These are phyloP conservation scores for Termitomyces sp. DNA, from an alignment of 768 basidiomycete species.

Conservation along the genomic window DNA sequence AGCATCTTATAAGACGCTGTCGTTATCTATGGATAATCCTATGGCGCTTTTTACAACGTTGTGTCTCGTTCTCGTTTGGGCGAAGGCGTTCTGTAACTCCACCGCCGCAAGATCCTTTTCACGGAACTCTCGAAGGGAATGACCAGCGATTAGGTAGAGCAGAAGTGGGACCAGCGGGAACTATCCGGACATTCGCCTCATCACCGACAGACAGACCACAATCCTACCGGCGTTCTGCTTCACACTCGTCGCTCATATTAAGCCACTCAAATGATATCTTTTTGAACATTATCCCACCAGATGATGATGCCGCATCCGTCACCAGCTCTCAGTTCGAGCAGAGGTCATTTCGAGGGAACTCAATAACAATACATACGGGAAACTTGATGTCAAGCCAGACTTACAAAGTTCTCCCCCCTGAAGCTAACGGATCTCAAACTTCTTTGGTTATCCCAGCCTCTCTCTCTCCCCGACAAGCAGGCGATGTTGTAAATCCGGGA, in stretches of 20 bases:
- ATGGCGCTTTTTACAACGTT: neutral
- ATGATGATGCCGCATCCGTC: neutral
- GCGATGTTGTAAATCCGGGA: neutral
- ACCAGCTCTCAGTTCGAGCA: neutral
- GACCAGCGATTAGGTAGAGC: neutral
- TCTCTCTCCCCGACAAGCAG: neutral
- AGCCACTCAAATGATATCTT: neutral
- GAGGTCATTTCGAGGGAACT: neutral
- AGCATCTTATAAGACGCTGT: neutral
- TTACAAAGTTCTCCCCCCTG: neutral
- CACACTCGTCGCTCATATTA: neutral
- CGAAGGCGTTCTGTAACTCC: neutral
- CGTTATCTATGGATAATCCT: neutral
- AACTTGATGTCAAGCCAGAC: slow-evolving; percentile 4
- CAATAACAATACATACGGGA: neutral
- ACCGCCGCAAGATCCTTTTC: neutral
- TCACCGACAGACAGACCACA: neutral
- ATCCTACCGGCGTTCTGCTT: neutral
- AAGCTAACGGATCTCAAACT: neutral
- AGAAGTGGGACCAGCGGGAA: neutral
- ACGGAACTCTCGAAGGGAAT: neutral
- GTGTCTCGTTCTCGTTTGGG: neutral
- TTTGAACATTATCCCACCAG: slow-evolving; percentile 3
- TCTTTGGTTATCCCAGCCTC: neutral
- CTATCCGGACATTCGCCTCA: neutral